Evolutionary conservation across 2,329 filamentous ascomycete species (phyloP).

Genomic region (Ophiostoma quercus): DNA sequence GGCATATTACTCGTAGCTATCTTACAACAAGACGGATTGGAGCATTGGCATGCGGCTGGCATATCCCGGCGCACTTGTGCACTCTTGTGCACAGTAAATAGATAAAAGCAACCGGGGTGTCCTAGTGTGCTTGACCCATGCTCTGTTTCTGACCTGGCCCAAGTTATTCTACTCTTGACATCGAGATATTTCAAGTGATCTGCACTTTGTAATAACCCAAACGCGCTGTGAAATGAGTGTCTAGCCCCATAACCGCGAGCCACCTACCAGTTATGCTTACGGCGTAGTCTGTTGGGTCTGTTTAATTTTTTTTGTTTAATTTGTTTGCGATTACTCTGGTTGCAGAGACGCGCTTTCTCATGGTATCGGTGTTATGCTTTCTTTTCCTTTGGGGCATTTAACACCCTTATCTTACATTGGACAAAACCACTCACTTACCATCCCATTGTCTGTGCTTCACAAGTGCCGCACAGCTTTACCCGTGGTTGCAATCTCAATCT

Average conservation of each 20-base stretch:
- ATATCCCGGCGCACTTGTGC: not conserved
- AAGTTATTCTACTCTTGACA: not conserved
- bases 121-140: not conserved
- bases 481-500: not conserved
- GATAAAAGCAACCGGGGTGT: not conserved
- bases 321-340: not conserved
- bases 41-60: not conserved
- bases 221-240: slow-evolving; percentile 8
- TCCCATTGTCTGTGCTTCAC: not conserved
- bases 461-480: not conserved
- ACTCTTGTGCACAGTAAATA: not conserved
- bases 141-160: not conserved
- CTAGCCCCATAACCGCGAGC: slow-evolving; percentile 9
- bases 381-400: not conserved
- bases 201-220: slow-evolving; percentile 9
- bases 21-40: no score
- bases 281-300: not conserved
- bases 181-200: slow-evolving; percentile 7
- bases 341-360: no score
- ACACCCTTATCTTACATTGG: not conserved
- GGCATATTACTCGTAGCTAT: slow-evolving; percentile 3
- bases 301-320: not conserved
- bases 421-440: not conserved
- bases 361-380: not conserved
- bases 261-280: not conserved